Percentiles rank a stretch among this genome's conserved stretches.
phyloP scores from a whole-genome alignment of 306 rosid species.

The Astragalus glycyphyllos region DNA sequence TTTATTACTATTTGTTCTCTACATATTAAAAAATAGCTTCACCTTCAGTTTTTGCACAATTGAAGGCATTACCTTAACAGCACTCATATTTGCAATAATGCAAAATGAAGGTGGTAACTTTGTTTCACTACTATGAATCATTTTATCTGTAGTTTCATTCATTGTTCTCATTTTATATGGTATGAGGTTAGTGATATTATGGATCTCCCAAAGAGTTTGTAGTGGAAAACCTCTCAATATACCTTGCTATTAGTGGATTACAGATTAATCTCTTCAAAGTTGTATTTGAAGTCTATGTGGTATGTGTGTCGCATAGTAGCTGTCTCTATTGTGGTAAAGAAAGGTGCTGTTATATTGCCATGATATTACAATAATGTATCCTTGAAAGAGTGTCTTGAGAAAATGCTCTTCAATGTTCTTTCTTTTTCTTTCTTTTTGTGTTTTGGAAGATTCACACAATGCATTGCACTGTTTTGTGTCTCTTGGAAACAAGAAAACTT shows the following conservation, averaged over 20 bases:
- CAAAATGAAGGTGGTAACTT: neutral
- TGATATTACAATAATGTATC: slow-evolving; percentile 47
- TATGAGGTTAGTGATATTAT: slow-evolving; percentile 40
- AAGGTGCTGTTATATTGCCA: slow-evolving; percentile 56
- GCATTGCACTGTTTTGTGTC: too few relatives aligned
- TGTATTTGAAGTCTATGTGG: slow-evolving; percentile 19
- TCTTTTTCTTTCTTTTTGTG: too few relatives aligned
- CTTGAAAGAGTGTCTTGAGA: slow-evolving; percentile 47
- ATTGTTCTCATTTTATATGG: slow-evolving; percentile 8
- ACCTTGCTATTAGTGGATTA: slow-evolving; percentile 62
- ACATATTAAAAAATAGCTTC: too few relatives aligned
- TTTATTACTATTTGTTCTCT: too few relatives aligned
- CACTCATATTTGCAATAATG: neutral
- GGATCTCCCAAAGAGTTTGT: slow-evolving; percentile 33
- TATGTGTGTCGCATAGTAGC: slow-evolving; percentile 32
- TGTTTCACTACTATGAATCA: neutral
- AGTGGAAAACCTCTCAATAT: slow-evolving; percentile 37
- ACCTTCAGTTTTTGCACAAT: too few relatives aligned
- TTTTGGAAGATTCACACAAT: too few relatives aligned
- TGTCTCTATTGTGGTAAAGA: slow-evolving; percentile 46
- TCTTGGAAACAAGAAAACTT: too few relatives aligned
- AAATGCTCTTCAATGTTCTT: too few relatives aligned
- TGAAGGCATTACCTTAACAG: slow-evolving; percentile 41
- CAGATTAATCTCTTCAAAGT: slow-evolving; percentile 55
- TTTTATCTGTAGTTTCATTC: slow-evolving; percentile 35